phyloP scores from a whole-genome alignment of 2,329 filamentous ascomycete species.

The Pseudocercospora vitis region DNA sequence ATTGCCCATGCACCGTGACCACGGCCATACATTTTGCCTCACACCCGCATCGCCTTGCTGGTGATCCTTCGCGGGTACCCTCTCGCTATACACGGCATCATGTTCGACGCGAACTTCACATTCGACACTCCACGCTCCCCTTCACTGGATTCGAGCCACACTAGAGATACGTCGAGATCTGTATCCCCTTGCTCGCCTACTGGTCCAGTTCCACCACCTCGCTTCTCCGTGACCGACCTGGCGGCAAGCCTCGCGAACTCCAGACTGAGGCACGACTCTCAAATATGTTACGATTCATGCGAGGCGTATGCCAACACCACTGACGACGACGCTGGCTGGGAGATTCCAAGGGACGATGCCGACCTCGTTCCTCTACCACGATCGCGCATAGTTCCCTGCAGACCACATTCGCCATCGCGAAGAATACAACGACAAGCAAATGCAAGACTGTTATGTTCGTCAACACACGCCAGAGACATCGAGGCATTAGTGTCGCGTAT shows the following conservation, averaged over 20 bases:
- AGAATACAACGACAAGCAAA: constrained; percentile 44
- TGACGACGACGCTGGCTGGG: constrained; percentile 36
- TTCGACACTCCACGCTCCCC: constrained; percentile 32
- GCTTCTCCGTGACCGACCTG: constrained; percentile 36
- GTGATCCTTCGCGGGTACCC: constrained; percentile 4
- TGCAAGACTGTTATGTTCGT: constrained; percentile 43
- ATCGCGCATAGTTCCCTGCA: constrained; percentile 22
- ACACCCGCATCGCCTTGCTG: neutral
- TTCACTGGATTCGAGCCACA: constrained; percentile 31
- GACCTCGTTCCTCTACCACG: constrained; percentile 16
- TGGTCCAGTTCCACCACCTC: constrained; percentile 26
- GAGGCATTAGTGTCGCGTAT: constrained; percentile 45
- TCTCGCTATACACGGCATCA: constrained; percentile 13
- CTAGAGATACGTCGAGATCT: constrained; percentile 31
- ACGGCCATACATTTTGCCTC: constrained; percentile 7
- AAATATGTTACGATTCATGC: constrained; percentile 38
- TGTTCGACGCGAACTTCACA: constrained; percentile 38
- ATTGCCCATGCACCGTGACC: neutral
- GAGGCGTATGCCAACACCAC: constrained; percentile 36
- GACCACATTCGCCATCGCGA: constrained; percentile 39
- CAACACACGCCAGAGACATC: constrained; percentile 44
- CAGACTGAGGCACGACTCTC: constrained; percentile 31
- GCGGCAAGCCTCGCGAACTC: constrained; percentile 33
- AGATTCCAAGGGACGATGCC: constrained; percentile 23
- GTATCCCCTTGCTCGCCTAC: constrained; percentile 37